Conservation (phyloP, 163 green algal genomes). For the Coccomyxa subellipsoidea region DNA sequence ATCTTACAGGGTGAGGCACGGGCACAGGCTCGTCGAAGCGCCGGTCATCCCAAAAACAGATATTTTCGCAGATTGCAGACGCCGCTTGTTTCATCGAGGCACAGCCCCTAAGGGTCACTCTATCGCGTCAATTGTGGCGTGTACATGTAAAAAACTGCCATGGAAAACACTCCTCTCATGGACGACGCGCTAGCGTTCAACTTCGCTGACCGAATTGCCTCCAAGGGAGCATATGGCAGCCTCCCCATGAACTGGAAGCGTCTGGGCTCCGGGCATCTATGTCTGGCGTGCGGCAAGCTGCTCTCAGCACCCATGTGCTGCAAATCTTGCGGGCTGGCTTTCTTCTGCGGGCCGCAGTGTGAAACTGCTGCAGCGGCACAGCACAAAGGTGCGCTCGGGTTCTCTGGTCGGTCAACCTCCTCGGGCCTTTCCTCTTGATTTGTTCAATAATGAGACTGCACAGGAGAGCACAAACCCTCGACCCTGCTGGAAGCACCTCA, state of each 20-base stretch:
- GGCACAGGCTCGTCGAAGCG: too few species aligned
- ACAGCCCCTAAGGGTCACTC: too few species aligned
- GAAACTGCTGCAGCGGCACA: neutral
- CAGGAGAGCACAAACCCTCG: neutral
- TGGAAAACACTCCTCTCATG: too few species aligned
- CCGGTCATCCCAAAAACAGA: too few species aligned
- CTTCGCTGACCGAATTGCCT: neutral
- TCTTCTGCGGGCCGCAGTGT: neutral
- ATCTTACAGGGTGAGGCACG: too few species aligned
- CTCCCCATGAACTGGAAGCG: neutral
- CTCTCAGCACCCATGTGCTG: neutral
- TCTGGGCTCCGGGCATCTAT: neutral
- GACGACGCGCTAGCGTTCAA: neutral
- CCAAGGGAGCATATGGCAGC: neutral
- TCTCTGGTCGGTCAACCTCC: too few species aligned
- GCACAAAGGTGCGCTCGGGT: neutral
- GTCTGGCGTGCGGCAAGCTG: neutral
- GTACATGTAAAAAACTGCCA: too few species aligned
- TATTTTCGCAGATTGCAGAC: too few species aligned
- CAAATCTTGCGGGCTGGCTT: neutral
- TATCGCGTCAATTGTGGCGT: too few species aligned
- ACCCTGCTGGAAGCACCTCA: neutral
- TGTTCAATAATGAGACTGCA: too few species aligned
- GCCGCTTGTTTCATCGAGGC: too few species aligned
- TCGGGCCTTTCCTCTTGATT: too few species aligned